These are phyloP conservation scores for Podospora comata DNA, from an alignment of 495 filamentous ascomycete species.

Conservation along the genomic window DNA sequence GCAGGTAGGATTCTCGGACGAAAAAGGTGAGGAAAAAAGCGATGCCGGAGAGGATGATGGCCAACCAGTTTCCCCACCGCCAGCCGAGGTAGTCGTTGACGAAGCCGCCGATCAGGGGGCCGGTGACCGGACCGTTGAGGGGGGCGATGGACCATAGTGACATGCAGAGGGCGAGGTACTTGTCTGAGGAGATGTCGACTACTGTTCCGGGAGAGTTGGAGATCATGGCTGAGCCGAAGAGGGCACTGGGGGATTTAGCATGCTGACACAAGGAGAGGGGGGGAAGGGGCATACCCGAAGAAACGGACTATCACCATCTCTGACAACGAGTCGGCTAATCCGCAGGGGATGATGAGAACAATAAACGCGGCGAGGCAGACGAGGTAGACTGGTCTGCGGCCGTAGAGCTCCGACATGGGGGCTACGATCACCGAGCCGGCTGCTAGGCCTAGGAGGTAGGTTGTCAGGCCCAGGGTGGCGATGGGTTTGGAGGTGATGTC, in stretches of 20 bases:
- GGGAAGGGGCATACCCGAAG: constrained; percentile 40
- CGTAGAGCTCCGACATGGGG: constrained; percentile 72
- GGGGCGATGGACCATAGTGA: constrained; percentile 76
- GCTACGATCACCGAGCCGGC: constrained; percentile 70
- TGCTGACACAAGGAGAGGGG: neutral
- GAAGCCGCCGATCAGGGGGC: constrained; percentile 72
- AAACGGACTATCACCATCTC: constrained; percentile 69
- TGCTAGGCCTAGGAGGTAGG: constrained; percentile 73
- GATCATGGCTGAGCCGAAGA: constrained; percentile 76
- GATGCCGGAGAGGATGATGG: constrained; percentile 63
- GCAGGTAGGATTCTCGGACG: constrained; percentile 75
- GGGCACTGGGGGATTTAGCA: constrained; percentile 44
- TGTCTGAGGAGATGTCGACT: constrained; percentile 68
- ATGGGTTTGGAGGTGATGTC: constrained; percentile 51
- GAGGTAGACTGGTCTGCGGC: constrained; percentile 70
- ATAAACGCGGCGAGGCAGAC: constrained; percentile 59
- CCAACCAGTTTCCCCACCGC: constrained; percentile 81
- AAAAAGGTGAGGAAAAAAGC: constrained; percentile 51
- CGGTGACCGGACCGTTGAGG: constrained; percentile 67
- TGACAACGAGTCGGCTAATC: constrained; percentile 60
- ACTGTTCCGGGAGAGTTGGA: constrained; percentile 80
- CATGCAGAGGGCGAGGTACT: constrained; percentile 68
- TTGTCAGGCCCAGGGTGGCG: constrained; percentile 73
- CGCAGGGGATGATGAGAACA: constrained; percentile 68
- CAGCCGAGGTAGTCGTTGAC: constrained; percentile 74